phyloP scores from a whole-genome alignment of 2,329 filamentous ascomycete species.

The Alternaria longipes region DNA sequence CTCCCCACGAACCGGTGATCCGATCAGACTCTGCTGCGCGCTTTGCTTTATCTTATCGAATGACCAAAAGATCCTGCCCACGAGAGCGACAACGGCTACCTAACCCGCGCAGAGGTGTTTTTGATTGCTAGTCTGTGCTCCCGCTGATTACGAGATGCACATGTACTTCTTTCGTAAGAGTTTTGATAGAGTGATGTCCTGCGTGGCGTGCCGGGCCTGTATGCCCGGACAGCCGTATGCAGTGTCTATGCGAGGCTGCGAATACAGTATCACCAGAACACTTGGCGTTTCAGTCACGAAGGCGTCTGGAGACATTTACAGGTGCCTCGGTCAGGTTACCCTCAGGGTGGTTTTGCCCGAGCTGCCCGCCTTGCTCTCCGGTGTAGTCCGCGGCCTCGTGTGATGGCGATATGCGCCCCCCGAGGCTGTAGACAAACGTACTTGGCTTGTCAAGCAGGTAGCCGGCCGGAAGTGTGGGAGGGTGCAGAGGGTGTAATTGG shows the following conservation, averaged over 20 bases:
- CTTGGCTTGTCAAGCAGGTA: slow-evolving; percentile 28
- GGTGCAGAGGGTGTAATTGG: slow-evolving; percentile 40
- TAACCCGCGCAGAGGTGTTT: slow-evolving; percentile 29
- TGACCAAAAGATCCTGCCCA: slow-evolving; percentile 31
- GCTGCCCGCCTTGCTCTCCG: slow-evolving; percentile 24
- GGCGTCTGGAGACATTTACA: slow-evolving; percentile 3
- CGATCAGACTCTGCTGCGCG: slow-evolving; percentile 26
- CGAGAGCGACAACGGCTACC: slow-evolving; percentile 13
- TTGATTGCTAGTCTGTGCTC: slow-evolving; percentile 29
- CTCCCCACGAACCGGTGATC: slow-evolving; percentile 31
- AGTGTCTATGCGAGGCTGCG: slow-evolving; percentile 29
- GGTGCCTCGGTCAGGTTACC: slow-evolving; percentile 25
- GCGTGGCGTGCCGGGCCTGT: slow-evolving; percentile 28
- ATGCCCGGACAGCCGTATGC: slow-evolving; percentile 14
- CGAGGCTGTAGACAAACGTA: slow-evolving; percentile 32
- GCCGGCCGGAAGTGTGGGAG: slow-evolving; percentile 48
- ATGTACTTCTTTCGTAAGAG: slow-evolving; percentile 41
- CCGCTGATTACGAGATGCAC: slow-evolving; percentile 37
- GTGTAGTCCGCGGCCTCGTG: slow-evolving; percentile 37
- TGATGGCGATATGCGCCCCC: slow-evolving; percentile 31
- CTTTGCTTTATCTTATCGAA: slow-evolving; percentile 40
- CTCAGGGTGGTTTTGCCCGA: slow-evolving; percentile 22
- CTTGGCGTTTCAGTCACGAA: slow-evolving; percentile 14
- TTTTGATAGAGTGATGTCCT: slow-evolving; percentile 20
- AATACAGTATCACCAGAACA: slow-evolving; percentile 13